A percentile compares a stretch with the other conserved stretches of the same genome.
Evolutionary conservation across 108 stramenopile species (phyloP).

Genomic region (Nannochloropsis oceanica): DNA sequence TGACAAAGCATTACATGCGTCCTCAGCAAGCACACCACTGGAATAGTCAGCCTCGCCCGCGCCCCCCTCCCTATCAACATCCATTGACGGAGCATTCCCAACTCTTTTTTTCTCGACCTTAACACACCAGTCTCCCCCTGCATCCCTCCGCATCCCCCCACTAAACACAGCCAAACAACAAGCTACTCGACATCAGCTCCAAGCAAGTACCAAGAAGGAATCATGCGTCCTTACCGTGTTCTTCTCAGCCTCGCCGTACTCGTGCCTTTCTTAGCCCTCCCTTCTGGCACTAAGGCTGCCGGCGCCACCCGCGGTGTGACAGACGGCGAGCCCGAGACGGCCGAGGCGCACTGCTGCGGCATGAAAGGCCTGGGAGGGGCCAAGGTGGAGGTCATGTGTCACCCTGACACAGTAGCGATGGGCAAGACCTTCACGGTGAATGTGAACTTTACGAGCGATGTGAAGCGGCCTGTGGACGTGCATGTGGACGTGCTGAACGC

Average conservation of each 20-base stretch:
- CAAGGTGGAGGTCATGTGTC: background rate
- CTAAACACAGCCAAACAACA: background rate
- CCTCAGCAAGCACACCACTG: background rate
- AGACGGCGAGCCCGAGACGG: background rate
- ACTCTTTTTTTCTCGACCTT: no score
- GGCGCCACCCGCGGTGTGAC: background rate
- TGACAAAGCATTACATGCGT: no score
- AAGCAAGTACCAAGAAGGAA: background rate
- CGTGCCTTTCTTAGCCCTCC: background rate
- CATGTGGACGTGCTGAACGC: background rate
- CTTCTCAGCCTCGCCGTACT: background rate
- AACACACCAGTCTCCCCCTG: background rate
- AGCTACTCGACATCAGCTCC: no score
- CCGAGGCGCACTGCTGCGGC: background rate
- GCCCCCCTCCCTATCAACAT: no score
- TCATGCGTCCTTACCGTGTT: background rate
- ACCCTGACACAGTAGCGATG: background rate
- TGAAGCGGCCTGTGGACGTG: background rate
- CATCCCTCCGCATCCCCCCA: background rate
- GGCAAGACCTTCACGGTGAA: background rate
- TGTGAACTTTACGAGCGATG: background rate
- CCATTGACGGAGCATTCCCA: background rate
- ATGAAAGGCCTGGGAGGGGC: background rate
- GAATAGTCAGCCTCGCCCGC: background rate
- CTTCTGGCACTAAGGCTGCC: background rate